Evolutionary conservation across 2,329 filamentous ascomycete genomes (phyloP).

Genomic region (Trichoderma atrobrunneum): DNA sequence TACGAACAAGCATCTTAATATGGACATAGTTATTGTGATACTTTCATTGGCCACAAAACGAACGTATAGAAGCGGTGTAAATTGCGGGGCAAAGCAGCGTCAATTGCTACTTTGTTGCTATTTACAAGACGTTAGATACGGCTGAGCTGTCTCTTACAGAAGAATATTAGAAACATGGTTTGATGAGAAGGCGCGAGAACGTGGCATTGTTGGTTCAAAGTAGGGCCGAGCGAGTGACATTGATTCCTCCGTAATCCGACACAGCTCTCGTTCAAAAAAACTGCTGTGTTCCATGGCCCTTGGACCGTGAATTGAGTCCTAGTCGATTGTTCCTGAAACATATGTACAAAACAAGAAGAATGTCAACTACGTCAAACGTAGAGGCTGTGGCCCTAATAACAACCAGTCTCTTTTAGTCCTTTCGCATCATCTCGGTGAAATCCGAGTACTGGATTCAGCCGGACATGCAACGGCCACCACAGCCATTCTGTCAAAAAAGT

Average conservation of each 20-base stretch:
- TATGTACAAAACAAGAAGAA: background rate
- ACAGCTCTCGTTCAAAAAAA: background rate
- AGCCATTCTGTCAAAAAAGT: background rate
- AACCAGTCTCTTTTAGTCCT: background rate
- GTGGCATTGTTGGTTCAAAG: background rate
- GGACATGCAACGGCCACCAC: background rate
- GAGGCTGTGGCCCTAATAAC: background rate
- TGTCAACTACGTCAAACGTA: background rate
- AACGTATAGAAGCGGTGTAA: background rate
- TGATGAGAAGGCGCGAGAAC: background rate
- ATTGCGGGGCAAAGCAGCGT: background rate
- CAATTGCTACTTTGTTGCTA: too few relatives aligned
- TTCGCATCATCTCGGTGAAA: background rate
- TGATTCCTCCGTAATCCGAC: background rate
- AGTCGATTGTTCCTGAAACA: background rate
- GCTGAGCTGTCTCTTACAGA: background rate
- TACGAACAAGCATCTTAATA: background rate
- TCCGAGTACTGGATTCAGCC: background rate
- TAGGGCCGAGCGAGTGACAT: background rate
- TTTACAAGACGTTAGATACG: background rate
- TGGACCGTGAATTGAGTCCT: background rate
- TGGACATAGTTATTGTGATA: background rate
- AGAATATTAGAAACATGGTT: background rate
- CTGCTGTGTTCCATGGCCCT: rapidly evolving
- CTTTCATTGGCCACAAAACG: background rate